phyloP scores from a whole-genome alignment of 2,329 filamentous ascomycete species.

The Sclerotinia borealis region DNA sequence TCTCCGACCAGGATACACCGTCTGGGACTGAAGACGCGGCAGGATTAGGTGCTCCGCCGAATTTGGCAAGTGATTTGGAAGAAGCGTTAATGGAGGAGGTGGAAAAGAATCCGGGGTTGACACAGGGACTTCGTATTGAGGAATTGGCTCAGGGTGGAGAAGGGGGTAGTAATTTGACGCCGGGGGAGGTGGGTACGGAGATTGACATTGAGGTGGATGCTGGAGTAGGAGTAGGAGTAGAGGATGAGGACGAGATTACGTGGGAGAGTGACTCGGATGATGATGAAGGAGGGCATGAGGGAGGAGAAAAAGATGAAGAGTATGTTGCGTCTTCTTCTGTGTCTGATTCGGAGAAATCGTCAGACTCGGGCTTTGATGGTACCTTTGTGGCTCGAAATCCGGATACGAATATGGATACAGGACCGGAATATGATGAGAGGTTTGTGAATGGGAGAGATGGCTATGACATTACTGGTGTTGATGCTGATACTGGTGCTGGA shows the following conservation, averaged over 20 bases:
- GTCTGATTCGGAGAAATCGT: background rate
- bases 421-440: background rate
- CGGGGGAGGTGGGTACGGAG: background rate
- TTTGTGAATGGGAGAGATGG: background rate
- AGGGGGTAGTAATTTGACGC: background rate
- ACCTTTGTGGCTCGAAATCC: background rate
- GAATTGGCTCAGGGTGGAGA: background rate
- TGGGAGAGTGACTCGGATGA: background rate
- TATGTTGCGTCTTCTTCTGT: background rate
- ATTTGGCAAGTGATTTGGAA: background rate
- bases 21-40: background rate
- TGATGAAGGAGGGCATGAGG: background rate
- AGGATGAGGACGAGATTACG: background rate
- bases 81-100: slow-evolving; percentile 2
- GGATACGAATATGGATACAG: background rate
- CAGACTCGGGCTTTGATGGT: background rate
- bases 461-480: background rate
- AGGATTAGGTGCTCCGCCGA: background rate
- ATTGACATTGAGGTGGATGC: background rate
- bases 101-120: background rate
- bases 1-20: background rate
- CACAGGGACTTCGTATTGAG: background rate
- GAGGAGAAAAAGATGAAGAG: background rate
- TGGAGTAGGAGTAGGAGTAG: no score
- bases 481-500: background rate